Conservation (phyloP, 176 grass and related monocot genomes). For the Pontederia paniculata region DNA sequence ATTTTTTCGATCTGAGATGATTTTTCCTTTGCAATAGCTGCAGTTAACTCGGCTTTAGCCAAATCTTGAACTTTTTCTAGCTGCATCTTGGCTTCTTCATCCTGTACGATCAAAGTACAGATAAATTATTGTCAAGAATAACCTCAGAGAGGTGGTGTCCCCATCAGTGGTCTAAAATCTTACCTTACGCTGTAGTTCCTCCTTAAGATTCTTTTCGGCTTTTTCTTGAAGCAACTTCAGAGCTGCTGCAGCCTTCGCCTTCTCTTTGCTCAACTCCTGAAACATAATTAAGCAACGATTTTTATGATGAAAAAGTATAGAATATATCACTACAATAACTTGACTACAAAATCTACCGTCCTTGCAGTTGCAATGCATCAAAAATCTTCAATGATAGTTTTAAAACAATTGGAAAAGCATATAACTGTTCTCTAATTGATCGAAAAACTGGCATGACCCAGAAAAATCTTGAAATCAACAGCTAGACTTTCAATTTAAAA, state of each 20-base stretch:
- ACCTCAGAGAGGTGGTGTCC: not conserved
- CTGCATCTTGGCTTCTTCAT: constrained; percentile 57
- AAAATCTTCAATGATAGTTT: not conserved
- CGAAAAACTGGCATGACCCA: too few species aligned
- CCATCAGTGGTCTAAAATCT: not conserved
- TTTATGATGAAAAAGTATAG: not conserved
- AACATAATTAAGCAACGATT: constrained; percentile 16
- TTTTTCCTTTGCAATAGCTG: constrained; percentile 83
- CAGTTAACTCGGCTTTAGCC: constrained; percentile 65
- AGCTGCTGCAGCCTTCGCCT: constrained; percentile 38
- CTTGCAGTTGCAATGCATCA: not conserved
- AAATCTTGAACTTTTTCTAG: constrained; percentile 71
- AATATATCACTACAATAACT: not conserved
- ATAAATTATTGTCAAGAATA: not conserved
- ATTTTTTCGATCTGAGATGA: constrained; percentile 83
- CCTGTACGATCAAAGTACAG: constrained; percentile 26
- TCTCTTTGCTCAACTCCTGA: constrained; percentile 92
- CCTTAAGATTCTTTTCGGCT: constrained; percentile 48
- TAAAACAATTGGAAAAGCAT: too few species aligned
- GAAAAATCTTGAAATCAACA: too few species aligned
- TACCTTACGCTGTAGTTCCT: constrained; percentile 74
- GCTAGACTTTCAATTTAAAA: too few species aligned
- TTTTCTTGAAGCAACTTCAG: constrained; percentile 70
- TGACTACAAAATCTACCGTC: not conserved
- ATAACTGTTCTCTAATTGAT: too few species aligned